Base-by-base conservation (phyloP, 306 rosid genomes). In the Medicago truncatula region DNA sequence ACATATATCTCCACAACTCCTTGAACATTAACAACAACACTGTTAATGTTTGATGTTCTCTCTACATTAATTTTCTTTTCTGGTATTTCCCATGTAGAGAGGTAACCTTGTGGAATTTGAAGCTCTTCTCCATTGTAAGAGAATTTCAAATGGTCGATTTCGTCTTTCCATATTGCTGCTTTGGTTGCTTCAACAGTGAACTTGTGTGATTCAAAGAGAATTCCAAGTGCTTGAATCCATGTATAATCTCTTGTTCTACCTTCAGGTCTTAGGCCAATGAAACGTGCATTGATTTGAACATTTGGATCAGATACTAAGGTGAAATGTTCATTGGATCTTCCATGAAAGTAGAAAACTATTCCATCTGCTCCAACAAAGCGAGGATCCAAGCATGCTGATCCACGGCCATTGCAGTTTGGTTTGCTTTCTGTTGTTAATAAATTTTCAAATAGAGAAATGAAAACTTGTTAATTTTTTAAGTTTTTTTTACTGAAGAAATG, bases 381-480 rank as follows among this genome's bases (percentile, higher is more conserved):
- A 1, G 97, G 98, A 81, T 93, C 97, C 78, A 83, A 77, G 73
- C 97, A 93, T 57, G 97, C 97, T 36, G 98, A 89, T 67, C 98
- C 97, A 4, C 73, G 97, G 2, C 85, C 85, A 40, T 86, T 82
- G 77, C 96, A 93, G 43, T 93, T 89, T 40, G 95, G 88, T 81
- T 89, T 93, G 11, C 76, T 81, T 12, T 13, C 97, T 93, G 76
- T 78, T 68, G 7, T 38, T 21, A 21, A 34, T n/a, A 62, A 25
- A 25, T 60, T 60, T 12, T 72, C 64, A 44, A 11, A 38, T 4
- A 21, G 5, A 9, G 54, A 80, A 58, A 44, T 5, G 54, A 20
- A 67, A 80, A 40, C 36, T 25, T 47, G 17, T 21, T 21, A 21
- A 21, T 21, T 21, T 21, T 21, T 21, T 21, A 21, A 21, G 23